phyloP scores from a whole-genome alignment of 1,139 yeast genomes.

The Yamadazyma triangularis region DNA sequence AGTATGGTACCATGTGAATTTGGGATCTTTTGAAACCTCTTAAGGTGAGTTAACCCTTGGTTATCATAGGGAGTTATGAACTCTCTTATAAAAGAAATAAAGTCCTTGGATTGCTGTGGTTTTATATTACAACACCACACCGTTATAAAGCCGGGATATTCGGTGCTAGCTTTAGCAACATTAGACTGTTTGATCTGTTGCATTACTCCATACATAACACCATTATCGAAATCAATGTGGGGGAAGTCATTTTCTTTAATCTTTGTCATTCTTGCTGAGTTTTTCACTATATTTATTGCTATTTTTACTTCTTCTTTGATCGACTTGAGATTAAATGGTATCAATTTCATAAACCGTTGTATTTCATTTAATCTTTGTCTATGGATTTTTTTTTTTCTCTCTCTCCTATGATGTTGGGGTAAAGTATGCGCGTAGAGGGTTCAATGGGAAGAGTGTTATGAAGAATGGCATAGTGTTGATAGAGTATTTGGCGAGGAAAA shows the following conservation, averaged over 20 bases:
- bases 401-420: too few species aligned
- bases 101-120: constrained; percentile 26
- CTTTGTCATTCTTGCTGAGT: constrained; percentile 8
- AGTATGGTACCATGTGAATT: constrained; percentile 11
- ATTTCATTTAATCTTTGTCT: too few species aligned
- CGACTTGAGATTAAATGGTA: background rate
- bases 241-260: constrained; percentile 4
- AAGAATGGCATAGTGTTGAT: background rate
- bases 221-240: constrained; percentile 42
- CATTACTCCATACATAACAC: constrained; percentile 44
- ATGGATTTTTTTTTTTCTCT: too few species aligned
- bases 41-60: constrained; percentile 25
- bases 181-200: constrained; percentile 41
- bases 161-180: constrained; percentile 9
- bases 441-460: background rate
- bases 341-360: background rate
- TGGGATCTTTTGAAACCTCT: constrained; percentile 25
- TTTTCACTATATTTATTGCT: constrained; percentile 5
- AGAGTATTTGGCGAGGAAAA: background rate
- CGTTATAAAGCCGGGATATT: constrained; percentile 29
- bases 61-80: constrained; percentile 23
- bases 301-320: constrained; percentile 1
- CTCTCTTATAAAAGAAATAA: constrained; percentile 24
- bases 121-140: constrained; percentile 54
- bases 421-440: too few species aligned